A percentile compares a stretch with the other conserved stretches of the same genome.
These are phyloP conservation scores for Ogataea chonburiensis DNA, from an alignment of 805 yeast genomes.

Conservation along the genomic window DNA sequence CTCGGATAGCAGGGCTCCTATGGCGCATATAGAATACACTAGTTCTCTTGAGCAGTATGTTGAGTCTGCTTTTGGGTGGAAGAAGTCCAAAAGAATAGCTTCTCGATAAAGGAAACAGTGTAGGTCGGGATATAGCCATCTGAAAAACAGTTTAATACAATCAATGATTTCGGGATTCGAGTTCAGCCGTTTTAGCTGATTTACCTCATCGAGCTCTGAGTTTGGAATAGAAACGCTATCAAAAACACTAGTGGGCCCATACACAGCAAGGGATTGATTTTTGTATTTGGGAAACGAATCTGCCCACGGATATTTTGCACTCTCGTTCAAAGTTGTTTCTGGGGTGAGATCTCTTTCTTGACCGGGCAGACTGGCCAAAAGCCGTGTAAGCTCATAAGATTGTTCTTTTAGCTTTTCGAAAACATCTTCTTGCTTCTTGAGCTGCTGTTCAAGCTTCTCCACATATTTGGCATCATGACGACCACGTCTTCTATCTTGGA, in stretches of 20 bases:
- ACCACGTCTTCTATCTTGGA: slow-evolving; percentile 17
- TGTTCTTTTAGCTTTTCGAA: slow-evolving; percentile 2
- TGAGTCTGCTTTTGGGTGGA: slow-evolving; percentile 50
- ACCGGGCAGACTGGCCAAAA: background rate
- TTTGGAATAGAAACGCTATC: slow-evolving; percentile 23
- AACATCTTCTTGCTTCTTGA: background rate
- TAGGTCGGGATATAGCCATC: slow-evolving; percentile 66
- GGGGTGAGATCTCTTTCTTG: background rate
- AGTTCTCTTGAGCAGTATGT: slow-evolving; percentile 56
- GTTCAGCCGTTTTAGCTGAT: slow-evolving; percentile 31
- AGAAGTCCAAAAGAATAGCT: slow-evolving; percentile 58
- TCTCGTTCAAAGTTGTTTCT: slow-evolving; percentile 1
- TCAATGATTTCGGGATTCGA: slow-evolving; percentile 27
- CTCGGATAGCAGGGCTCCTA: slow-evolving; percentile 53
- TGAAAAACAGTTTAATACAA: slow-evolving; percentile 40
- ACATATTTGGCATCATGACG: slow-evolving; percentile 20
- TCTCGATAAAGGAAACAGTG: slow-evolving; percentile 64
- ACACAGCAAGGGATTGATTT: slow-evolving; percentile 16
- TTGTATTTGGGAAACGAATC: slow-evolving; percentile 18
- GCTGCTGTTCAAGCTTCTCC: slow-evolving; percentile 3
- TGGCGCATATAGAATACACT: slow-evolving; percentile 55
- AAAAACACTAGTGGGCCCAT: slow-evolving; percentile 36
- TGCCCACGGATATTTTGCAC: slow-evolving; percentile 19
- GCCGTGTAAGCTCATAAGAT: background rate
- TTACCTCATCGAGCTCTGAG: slow-evolving; percentile 7